Base-by-base conservation (phyloP, 2,329 filamentous ascomycete genomes). In the Nemania bipapillata region DNA sequence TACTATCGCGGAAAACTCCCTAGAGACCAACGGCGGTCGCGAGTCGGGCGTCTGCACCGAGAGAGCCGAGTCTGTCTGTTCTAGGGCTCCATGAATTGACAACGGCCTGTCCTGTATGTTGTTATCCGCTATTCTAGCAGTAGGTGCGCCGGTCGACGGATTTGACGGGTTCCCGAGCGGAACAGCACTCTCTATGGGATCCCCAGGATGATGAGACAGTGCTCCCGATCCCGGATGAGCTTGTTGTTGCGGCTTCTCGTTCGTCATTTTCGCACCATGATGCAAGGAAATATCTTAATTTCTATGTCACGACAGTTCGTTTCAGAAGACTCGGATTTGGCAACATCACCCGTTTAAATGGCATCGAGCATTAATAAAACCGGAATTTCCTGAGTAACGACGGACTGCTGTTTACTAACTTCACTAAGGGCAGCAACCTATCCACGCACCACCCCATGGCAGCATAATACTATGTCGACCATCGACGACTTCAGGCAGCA, bases 401-500 rank as follows among this genome's bases (percentile, higher is more conserved):
- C 64, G 35, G 42, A 42, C 62, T 53, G 40, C 30, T 54, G 37
- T 35, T 63, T 40, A 56, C 59, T 32, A 53, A 55, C 58, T 45
- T 20, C 60, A 20, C 40, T 57, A 63, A 54, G 55, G 59, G 69
- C 61, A 71, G 53, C 63, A 64, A 58, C 52, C 30, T 64, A 45
- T 54, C 56, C 40, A 54, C 58, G 58, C 30, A 55, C 57, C 58
- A 61, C 58, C 50, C 59, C 59, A 66, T 58, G 59, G 57, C 49
- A 62, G 56, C 50, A 53, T 64, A 65, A 53, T 61, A 61, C 20
- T 6, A 30, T 30, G 9, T 6, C 5, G 28, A 32, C 66, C 54
- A 40, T 65, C 68, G 11, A 66, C 57, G 42, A 47, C 59, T 66
- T 69, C 63, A 66, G 66, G 69, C 56, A 63, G 56, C 66, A 71